A percentile compares a stretch with the other conserved stretches of the same genome.
Conservation (phyloP, 768 basidiomycete species). For the Psilocybe tampanensis region DNA sequence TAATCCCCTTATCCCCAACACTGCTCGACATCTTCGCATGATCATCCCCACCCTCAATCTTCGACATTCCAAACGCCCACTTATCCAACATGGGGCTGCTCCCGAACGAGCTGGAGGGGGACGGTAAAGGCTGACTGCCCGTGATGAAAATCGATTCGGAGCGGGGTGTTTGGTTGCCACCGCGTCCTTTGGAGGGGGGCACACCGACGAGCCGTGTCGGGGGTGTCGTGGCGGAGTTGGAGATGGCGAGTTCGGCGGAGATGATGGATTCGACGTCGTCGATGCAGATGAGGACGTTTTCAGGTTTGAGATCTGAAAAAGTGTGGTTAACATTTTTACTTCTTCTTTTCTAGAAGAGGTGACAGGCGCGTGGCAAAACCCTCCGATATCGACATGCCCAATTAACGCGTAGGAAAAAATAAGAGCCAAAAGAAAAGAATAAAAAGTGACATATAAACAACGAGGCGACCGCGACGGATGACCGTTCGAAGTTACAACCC, state of each 20-base stretch:
- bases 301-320: no score
- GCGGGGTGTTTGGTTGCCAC: constrained; percentile 95
- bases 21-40: no score
- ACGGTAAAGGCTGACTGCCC: constrained; percentile 91
- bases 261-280: constrained; percentile 97
- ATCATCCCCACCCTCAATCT: constrained; percentile 55
- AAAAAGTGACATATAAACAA: no score
- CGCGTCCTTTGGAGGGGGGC: constrained; percentile 90
- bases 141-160: constrained; percentile 81
- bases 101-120: constrained; percentile 73
- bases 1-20: constrained; percentile 20
- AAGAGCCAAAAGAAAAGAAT: no score
- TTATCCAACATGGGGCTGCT: constrained; percentile 78
- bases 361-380: no score
- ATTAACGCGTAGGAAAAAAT: no score
- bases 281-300: constrained; percentile 89
- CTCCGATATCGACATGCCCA: no score
- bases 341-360: no score
- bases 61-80: constrained; percentile 91
- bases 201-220: constrained; percentile 86
- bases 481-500: no score
- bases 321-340: no score
- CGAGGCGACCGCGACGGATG: no score
- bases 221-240: constrained; percentile 44
- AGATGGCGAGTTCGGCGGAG: constrained; percentile 68